These are phyloP conservation scores for Adenanthera pavonina DNA, from an alignment of 306 rosid species.

Conservation along the genomic window DNA sequence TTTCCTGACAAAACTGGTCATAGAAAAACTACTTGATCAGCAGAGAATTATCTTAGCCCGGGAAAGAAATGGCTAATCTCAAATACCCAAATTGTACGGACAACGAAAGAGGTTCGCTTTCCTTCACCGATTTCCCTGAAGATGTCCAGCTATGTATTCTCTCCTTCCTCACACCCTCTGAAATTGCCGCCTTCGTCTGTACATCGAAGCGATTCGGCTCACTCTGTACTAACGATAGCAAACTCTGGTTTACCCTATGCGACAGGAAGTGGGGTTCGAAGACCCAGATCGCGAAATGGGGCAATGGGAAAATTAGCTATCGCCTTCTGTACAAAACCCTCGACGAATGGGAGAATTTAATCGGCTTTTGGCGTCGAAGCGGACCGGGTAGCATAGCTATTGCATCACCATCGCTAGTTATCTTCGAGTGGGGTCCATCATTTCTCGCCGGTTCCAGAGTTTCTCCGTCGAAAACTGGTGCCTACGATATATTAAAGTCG, in stretches of 20 bases:
- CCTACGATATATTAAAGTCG: slow-evolving; percentile 62
- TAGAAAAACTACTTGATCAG: slow-evolving; percentile 1
- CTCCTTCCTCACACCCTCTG: slow-evolving; percentile 76
- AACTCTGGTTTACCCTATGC: slow-evolving; percentile 88
- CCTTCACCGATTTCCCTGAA: slow-evolving; percentile 80
- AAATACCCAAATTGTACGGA: slow-evolving; percentile 17
- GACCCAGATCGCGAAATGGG: slow-evolving; percentile 78
- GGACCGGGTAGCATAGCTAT: slow-evolving; percentile 44
- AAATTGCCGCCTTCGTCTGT: slow-evolving; percentile 72
- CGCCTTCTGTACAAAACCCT: slow-evolving; percentile 69
- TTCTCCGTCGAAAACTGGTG: slow-evolving; percentile 62
- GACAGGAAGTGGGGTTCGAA: slow-evolving; percentile 84
- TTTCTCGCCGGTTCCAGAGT: slow-evolving; percentile 70
- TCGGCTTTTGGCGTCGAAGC: slow-evolving; percentile 95
- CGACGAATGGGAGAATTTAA: slow-evolving; percentile 68
- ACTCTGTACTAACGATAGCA: slow-evolving; percentile 62
- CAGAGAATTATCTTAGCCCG: slow-evolving; percentile 3
- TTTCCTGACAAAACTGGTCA: neutral
- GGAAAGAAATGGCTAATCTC: slow-evolving; percentile 46
- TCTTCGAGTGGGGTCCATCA: slow-evolving; percentile 86
- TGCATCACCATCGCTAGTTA: slow-evolving; percentile 68
- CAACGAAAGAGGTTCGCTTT: slow-evolving; percentile 42
- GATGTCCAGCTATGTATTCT: slow-evolving; percentile 86
- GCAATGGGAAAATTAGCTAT: slow-evolving; percentile 57
- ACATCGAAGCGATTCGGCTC: slow-evolving; percentile 70